Conservation (phyloP, 1,284 basidiomycete genomes). For the Moesziomyces antarcticus region DNA sequence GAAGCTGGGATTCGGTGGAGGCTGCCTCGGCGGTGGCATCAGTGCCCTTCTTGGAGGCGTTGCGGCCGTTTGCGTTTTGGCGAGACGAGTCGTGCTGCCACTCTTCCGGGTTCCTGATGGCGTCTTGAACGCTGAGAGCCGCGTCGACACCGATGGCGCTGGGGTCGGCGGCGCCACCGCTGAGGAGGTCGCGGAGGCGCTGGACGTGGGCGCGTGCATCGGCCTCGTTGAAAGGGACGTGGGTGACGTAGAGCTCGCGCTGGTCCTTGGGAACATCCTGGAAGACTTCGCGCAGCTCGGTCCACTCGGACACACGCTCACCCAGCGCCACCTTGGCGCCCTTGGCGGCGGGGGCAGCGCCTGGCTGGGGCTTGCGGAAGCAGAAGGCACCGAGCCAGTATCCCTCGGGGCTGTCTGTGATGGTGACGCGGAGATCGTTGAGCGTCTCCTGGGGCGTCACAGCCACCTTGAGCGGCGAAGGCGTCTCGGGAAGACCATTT, state of each 20-base stretch:
- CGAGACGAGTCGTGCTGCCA: slow-evolving; percentile 48
- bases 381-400: slow-evolving; percentile 68
- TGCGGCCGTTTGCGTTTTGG: slow-evolving; percentile 25
- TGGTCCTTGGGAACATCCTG: slow-evolving; percentile 52
- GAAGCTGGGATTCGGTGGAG: slow-evolving; percentile 26
- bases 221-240: slow-evolving; percentile 71
- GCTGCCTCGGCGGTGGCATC: background rate
- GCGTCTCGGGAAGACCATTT: slow-evolving; percentile 62
- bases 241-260: slow-evolving; percentile 59
- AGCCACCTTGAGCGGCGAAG: slow-evolving; percentile 61
- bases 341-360: slow-evolving; percentile 17
- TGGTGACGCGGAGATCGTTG: slow-evolving; percentile 64
- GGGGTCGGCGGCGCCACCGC: slow-evolving; percentile 69
- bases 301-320: slow-evolving; percentile 62
- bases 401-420: slow-evolving; percentile 65
- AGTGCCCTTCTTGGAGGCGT: slow-evolving; percentile 32
- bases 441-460: slow-evolving; percentile 65
- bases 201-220: slow-evolving; percentile 71
- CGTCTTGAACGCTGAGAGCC: slow-evolving; percentile 71
- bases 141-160: slow-evolving; percentile 69
- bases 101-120: slow-evolving; percentile 69
- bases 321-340: slow-evolving; percentile 43
- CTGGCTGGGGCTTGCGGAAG: slow-evolving; percentile 52
- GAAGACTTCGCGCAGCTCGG: slow-evolving; percentile 62
- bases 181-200: slow-evolving; percentile 70